Evolutionary conservation across 805 yeast species (phyloP).

Genomic region (Cyberlindnera samutprakarnensis): DNA sequence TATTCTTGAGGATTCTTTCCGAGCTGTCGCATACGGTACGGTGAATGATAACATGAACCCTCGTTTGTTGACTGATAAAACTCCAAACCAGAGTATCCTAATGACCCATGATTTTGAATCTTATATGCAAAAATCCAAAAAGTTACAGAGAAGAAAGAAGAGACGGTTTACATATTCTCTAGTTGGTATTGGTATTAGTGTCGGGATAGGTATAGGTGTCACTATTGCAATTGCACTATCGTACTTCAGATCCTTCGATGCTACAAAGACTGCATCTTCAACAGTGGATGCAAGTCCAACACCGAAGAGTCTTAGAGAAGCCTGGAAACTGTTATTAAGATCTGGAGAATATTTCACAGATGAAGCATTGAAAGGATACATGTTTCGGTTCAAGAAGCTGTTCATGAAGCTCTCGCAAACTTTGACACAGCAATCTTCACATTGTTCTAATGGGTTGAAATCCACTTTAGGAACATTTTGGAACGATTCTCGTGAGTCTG

Average conservation of each 20-base stretch:
- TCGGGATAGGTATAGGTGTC: constrained; percentile 22
- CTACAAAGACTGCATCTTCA: constrained; percentile 1
- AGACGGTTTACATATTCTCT: constrained; percentile 7
- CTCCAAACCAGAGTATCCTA: constrained; percentile 3
- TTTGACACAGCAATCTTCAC: too few relatives aligned
- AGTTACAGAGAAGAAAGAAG: constrained; percentile 13
- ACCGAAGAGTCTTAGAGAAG: background rate
- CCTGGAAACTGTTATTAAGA: constrained; percentile 1
- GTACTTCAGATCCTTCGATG: constrained; percentile 3
- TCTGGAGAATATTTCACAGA: too few relatives aligned
- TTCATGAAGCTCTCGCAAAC: too few relatives aligned
- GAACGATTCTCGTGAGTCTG: too few relatives aligned
- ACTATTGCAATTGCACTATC: constrained; percentile 13
- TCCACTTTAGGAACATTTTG: too few relatives aligned
- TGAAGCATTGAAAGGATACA: too few relatives aligned
- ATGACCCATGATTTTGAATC: constrained; percentile 10
- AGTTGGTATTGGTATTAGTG: constrained; percentile 12
- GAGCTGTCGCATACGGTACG: too few relatives aligned
- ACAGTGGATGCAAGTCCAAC: background rate
- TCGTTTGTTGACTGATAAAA: background rate
- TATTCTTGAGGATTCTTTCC: constrained; percentile 6
- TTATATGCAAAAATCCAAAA: background rate
- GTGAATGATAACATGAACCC: background rate
- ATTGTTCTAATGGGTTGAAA: too few relatives aligned
- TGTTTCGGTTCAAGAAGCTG: too few relatives aligned